Percentiles rank a stretch among this genome's conserved stretches.
phyloP scores from a whole-genome alignment of 2,329 filamentous ascomycete genomes.

The Purpureocillium lavendulum region DNA sequence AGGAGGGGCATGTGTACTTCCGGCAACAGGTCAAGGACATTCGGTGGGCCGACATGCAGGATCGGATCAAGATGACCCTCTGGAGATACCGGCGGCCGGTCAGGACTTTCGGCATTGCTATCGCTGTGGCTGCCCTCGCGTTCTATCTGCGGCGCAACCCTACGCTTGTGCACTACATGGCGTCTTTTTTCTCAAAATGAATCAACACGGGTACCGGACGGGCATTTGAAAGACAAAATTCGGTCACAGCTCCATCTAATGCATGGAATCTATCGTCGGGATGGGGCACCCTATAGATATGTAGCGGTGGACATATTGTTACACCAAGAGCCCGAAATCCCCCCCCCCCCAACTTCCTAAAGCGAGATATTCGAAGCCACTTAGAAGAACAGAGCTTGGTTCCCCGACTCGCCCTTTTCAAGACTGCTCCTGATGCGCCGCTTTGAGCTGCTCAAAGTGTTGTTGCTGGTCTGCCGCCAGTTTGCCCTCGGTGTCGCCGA shows the following conservation, averaged over 20 bases:
- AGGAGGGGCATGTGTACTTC: constrained; percentile 62
- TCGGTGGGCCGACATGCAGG: constrained; percentile 47
- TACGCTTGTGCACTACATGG: constrained; percentile 15
- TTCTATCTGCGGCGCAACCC: constrained; percentile 53
- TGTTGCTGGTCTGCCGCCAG: constrained; percentile 65
- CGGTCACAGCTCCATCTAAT: too few relatives aligned
- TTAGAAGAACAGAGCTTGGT: too few relatives aligned
- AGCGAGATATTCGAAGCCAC: too few relatives aligned
- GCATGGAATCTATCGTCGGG: too few relatives aligned
- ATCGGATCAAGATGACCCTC: constrained; percentile 26
- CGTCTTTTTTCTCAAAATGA: constrained; percentile 15
- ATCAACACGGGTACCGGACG: neutral
- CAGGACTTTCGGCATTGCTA: constrained; percentile 51
- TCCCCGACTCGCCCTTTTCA: constrained; percentile 4
- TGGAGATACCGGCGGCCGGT: constrained; percentile 60
- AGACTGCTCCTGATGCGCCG: constrained; percentile 41
- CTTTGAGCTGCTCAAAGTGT: constrained; percentile 63
- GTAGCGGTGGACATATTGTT: too few relatives aligned
- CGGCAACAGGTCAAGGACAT: constrained; percentile 64
- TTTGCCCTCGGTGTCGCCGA: constrained; percentile 68
- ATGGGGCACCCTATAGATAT: too few relatives aligned
- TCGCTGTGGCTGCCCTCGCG: constrained; percentile 60
- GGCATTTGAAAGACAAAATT: too few relatives aligned
- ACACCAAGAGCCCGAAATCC: too few relatives aligned
- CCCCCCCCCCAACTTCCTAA: too few relatives aligned